Percentiles rank a stretch among this genome's conserved stretches.
phyloP scores from a whole-genome alignment of 2,329 filamentous ascomycete species.

The Calonectria pseudoreteaudii region DNA sequence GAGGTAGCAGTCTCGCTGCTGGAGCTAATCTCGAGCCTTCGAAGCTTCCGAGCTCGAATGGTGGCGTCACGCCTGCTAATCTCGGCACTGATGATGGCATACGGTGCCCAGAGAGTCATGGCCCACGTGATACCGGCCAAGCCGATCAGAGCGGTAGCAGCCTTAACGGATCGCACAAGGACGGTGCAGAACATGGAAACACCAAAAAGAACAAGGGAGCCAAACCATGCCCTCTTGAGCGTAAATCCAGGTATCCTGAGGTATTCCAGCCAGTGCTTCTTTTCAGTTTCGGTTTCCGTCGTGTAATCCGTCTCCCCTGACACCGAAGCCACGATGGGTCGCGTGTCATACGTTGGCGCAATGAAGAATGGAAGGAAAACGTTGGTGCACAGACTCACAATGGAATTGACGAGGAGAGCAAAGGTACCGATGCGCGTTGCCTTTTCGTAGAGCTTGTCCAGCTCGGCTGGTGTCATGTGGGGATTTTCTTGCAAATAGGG shows the following conservation, averaged over 20 bases:
- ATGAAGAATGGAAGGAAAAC: slow-evolving; percentile 88
- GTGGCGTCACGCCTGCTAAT: slow-evolving; percentile 83
- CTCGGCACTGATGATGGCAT: slow-evolving; percentile 93
- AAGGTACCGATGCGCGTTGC: slow-evolving; percentile 91
- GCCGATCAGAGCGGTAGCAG: slow-evolving; percentile 82
- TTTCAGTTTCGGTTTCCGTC: slow-evolving; percentile 46
- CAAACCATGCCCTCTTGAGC: slow-evolving; percentile 87
- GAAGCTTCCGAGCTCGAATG: slow-evolving; percentile 53
- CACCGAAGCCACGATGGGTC: slow-evolving; percentile 46
- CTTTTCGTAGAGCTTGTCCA: slow-evolving; percentile 84
- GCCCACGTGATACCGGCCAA: slow-evolving; percentile 93
- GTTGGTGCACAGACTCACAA: slow-evolving; percentile 85
- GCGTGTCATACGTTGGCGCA: slow-evolving; percentile 78
- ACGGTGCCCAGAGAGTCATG: slow-evolving; percentile 92
- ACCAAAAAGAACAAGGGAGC: slow-evolving; percentile 87
- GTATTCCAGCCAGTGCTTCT: slow-evolving; percentile 62
- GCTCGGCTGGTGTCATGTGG: slow-evolving; percentile 78
- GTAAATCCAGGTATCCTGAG: slow-evolving; percentile 86
- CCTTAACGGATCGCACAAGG: slow-evolving; percentile 76
- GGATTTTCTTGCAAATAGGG: slow-evolving; percentile 83
- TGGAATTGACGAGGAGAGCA: slow-evolving; percentile 87
- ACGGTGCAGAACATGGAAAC: slow-evolving; percentile 86
- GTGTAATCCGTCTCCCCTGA: slow-evolving; percentile 48
- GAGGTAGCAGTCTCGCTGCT: slow-evolving; percentile 20
- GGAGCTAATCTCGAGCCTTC: slow-evolving; percentile 29